phyloP scores from a whole-genome alignment of 2,329 filamentous ascomycete genomes.

The Claviceps capensis region DNA sequence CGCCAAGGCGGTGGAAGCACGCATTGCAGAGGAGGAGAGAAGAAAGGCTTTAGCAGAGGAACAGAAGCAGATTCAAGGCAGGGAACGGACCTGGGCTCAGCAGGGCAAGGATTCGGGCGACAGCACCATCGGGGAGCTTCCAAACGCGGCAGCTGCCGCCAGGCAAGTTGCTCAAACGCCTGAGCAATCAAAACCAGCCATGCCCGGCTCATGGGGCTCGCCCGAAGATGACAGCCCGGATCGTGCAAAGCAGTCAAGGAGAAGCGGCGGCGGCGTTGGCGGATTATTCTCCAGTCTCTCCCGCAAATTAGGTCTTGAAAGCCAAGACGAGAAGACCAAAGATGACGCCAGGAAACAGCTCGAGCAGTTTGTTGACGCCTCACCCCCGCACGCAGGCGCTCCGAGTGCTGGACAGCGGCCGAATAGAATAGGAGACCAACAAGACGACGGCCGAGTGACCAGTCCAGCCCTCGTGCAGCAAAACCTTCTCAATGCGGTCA shows the following conservation, averaged over 20 bases:
- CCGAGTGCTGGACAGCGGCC: neutral
- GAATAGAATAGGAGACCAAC: conserved; percentile 8
- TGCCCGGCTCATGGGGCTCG: conserved; percentile 68
- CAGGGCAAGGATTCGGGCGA: conserved; percentile 17
- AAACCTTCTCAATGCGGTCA: conserved; percentile 65
- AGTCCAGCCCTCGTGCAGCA: conserved; percentile 49
- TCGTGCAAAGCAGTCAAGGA: conserved; percentile 21
- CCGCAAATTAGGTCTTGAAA: conserved; percentile 54
- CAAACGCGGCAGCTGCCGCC: conserved; percentile 20
- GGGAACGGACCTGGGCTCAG: conserved; percentile 30
- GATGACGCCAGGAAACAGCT: conserved; percentile 28
- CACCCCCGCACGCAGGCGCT: conserved; percentile 9
- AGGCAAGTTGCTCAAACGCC: conserved; percentile 28
- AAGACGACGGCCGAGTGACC: conserved; percentile 40
- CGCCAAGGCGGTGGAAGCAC: conserved; percentile 74
- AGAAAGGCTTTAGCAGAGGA: conserved; percentile 63
- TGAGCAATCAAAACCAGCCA: conserved; percentile 28
- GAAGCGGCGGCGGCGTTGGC: conserved; percentile 31
- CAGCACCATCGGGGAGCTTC: conserved; percentile 4
- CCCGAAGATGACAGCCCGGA: conserved; percentile 33
- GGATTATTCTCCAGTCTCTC: conserved; percentile 55
- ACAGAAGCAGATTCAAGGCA: conserved; percentile 49
- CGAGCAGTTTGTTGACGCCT: conserved; percentile 28
- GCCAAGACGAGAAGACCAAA: conserved; percentile 22
- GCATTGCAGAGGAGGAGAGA: conserved; percentile 72